Evolutionary conservation across 352 stramenopile species (phyloP), one percentile per base, ranked within the genome.

Genomic region (Globisporangium canariense): DNA sequence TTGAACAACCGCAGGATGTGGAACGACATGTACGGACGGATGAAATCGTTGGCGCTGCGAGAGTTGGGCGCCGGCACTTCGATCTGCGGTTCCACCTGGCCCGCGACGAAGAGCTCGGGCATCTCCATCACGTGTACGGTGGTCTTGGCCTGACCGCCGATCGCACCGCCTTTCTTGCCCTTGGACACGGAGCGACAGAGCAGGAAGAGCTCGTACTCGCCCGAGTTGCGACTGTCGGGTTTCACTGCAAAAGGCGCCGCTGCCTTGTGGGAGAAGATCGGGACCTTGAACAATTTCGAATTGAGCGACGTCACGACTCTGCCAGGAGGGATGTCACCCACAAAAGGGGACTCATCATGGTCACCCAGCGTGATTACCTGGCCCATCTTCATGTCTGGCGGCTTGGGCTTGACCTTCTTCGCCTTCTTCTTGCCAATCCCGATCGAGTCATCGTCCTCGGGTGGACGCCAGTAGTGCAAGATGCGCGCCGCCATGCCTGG

Each of bases 1-100:
- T 92, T 93, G 65, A 93, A 93, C 32, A 95, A 60, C 3, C 81
- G 79, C 57, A 90, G 69, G 59, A 95, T 90, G 65, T 95, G 86
- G 46, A 95, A 93, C 14, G 79, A 88, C 86, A 93, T 93, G 73
- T 95, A 95, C 28, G 84, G 79, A 4, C 82, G 81, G 54, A 95
- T 95, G 64, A 95, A 95, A 36, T 93, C 78, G 65, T 93, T 93
- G 11, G 86, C 84, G 53, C 77, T 85, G 10, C 81, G 72, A 22
- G 86, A 95, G 54, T 95, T 93, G 0, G 86, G 86, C 0, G 83
- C 83, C 0, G 86, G 86, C 3, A 94, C 86, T 73, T 94, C 83
- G 22, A 92, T 91, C 67, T 93, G 82, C 43, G 86, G 86, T 61
- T 93, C 86, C 53, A 92, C 79, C 65, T 95, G 86, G 4, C 86